Conservation (phyloP, 2,329 filamentous ascomycete genomes). For the Cladosporium oxysporum region DNA sequence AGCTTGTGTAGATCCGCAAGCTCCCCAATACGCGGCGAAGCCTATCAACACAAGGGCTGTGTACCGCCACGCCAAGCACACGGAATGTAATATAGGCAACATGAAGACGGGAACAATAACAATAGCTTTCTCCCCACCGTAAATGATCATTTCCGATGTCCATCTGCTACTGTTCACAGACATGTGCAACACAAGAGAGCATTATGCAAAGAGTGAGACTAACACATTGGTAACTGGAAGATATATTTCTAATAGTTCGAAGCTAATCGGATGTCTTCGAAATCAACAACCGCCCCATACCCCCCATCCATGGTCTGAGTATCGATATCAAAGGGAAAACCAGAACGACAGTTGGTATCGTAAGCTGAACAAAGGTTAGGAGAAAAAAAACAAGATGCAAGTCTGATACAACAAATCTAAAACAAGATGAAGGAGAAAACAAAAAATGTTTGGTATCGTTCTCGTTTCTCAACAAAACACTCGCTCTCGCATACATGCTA, state of each 20-base stretch:
- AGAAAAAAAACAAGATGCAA: not conserved
- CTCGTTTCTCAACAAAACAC: not conserved
- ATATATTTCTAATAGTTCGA: not conserved
- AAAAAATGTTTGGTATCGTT: not conserved
- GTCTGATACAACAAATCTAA: not conserved
- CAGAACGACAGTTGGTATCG: not conserved
- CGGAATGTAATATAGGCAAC: too few relatives aligned
- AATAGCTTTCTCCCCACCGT: too few relatives aligned
- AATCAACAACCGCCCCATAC: not conserved
- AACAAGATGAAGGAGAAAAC: not conserved
- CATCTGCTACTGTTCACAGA: too few relatives aligned
- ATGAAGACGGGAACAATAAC: too few relatives aligned
- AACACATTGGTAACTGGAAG: too few relatives aligned
- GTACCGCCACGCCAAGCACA: too few relatives aligned
- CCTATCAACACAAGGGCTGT: too few relatives aligned
- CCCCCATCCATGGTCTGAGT: not conserved
- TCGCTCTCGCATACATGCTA: not conserved
- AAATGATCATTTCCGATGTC: too few relatives aligned
- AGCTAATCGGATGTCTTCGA: not conserved
- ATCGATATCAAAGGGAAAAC: not conserved
- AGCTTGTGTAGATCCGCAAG: too few relatives aligned
- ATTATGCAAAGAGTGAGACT: too few relatives aligned
- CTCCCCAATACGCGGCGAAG: too few relatives aligned
- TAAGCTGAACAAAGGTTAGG: not conserved
- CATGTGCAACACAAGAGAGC: too few relatives aligned